These are phyloP conservation scores for Haplosporangium gracile DNA, from an alignment of 192 early-diverging fungal genomes.

Conservation along the genomic window DNA sequence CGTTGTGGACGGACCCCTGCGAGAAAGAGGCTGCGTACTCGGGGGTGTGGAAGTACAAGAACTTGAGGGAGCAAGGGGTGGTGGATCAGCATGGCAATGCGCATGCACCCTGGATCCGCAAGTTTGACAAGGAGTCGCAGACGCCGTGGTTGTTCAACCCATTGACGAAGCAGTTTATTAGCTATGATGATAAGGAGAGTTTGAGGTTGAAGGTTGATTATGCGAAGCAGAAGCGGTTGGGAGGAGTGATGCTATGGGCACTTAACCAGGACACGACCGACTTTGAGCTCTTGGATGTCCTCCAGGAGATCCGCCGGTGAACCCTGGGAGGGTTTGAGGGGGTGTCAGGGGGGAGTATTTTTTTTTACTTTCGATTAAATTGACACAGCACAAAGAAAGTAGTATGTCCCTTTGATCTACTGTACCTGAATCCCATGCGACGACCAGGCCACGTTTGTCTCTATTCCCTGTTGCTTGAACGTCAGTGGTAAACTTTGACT, in stretches of 20 bases:
- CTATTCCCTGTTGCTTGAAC: background rate
- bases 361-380: no score
- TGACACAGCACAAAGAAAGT: background rate
- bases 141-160: constrained; percentile 84
- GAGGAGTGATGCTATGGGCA: constrained; percentile 78
- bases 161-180: constrained; percentile 69
- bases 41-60: constrained; percentile 75
- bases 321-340: no score
- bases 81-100: constrained; percentile 52
- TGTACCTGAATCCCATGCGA: background rate
- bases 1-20: constrained; percentile 65
- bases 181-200: constrained; percentile 77
- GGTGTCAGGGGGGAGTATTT: no score
- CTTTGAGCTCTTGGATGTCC: constrained; percentile 68
- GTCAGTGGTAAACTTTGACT: no score
- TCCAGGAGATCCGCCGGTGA: constrained; percentile 38
- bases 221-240: constrained; percentile 66
- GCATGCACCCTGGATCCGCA: constrained; percentile 69
- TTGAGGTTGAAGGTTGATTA: constrained; percentile 70
- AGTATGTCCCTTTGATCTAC: no score
- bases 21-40: constrained; percentile 62
- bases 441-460: background rate
- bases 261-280: constrained; percentile 70
- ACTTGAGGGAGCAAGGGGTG: constrained; percentile 71
- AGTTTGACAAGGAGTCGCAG: constrained; percentile 70